phyloP scores from a whole-genome alignment of 2,329 filamentous ascomycete species.

The Monilinia vaccinii-corymbosi region DNA sequence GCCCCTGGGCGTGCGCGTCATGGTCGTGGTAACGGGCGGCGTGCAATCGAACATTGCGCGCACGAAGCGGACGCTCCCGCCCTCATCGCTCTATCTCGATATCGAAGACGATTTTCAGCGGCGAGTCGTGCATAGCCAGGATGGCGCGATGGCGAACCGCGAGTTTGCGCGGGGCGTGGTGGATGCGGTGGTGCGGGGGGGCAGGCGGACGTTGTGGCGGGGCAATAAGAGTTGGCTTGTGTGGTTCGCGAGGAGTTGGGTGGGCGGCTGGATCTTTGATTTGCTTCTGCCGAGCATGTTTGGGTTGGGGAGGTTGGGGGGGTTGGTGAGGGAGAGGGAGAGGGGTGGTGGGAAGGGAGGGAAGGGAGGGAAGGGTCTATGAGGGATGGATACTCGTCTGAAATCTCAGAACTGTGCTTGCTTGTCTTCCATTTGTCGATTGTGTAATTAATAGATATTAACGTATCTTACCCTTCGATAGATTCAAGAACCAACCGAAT shows the following conservation, averaged over 20 bases:
- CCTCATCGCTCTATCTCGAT: constrained; percentile 19
- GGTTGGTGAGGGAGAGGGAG: constrained; percentile 2
- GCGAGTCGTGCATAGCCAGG: constrained; percentile 22
- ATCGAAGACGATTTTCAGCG: constrained; percentile 16
- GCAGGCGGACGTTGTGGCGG: constrained; percentile 18
- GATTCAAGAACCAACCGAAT: neutral
- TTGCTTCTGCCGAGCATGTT: constrained; percentile 22
- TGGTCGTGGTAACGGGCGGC: constrained; percentile 23
- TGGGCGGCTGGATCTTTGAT: constrained; percentile 23
- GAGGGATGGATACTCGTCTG: neutral
- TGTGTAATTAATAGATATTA: too few species aligned
- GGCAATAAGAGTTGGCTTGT: constrained; percentile 17
- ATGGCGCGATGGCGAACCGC: constrained; percentile 18
- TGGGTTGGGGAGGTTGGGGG: constrained; percentile 18
- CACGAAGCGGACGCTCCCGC: constrained; percentile 11
- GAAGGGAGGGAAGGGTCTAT: neutral
- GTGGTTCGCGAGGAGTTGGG: constrained; percentile 18
- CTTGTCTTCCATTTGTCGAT: neutral
- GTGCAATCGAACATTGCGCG: constrained; percentile 20
- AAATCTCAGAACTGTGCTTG: neutral
- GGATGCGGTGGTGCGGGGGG: constrained; percentile 17
- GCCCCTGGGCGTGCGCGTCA: constrained; percentile 22
- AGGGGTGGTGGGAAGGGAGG: neutral
- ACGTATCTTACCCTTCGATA: neutral
- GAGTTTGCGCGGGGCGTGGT: constrained; percentile 24